Conservation (phyloP, 495 filamentous ascomycete genomes). For the Penicillium riverlandense region DNA sequence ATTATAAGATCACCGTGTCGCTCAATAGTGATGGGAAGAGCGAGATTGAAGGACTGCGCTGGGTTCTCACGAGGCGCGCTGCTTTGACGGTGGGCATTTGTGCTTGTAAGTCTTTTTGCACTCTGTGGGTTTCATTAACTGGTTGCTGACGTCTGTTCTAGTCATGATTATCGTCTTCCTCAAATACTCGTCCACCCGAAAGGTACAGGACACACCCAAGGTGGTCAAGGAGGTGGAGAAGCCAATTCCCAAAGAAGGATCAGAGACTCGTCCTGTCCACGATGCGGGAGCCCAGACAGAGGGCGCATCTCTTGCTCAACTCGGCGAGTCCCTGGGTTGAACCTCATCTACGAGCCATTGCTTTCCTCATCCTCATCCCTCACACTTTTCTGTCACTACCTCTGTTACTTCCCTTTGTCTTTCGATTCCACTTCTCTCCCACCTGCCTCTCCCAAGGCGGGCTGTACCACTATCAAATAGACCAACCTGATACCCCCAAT, state of each 20-base stretch:
- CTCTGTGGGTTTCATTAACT: neutral
- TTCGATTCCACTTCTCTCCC: too few relatives aligned
- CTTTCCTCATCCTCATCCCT: neutral
- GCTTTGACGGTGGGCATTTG: constrained; percentile 63
- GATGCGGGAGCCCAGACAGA: constrained; percentile 7
- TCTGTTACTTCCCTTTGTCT: neutral
- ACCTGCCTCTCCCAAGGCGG: too few relatives aligned
- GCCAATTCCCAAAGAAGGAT: constrained; percentile 19
- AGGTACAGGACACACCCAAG: constrained; percentile 19
- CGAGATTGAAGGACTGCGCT: constrained; percentile 84
- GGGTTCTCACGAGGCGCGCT: constrained; percentile 82
- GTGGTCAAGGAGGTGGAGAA: constrained; percentile 30
- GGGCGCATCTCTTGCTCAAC: constrained; percentile 8
- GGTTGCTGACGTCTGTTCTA: constrained; percentile 16
- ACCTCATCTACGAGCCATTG: too few relatives aligned
- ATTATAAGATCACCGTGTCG: constrained; percentile 85
- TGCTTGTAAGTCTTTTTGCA: constrained; percentile 24
- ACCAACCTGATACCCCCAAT: neutral
- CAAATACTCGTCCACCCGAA: constrained; percentile 35
- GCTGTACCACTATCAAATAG: neutral
- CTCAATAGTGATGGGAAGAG: constrained; percentile 82
- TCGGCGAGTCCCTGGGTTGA: constrained; percentile 36
- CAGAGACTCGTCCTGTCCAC: constrained; percentile 16
- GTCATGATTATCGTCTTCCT: constrained; percentile 43
- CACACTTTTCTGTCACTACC: neutral